Conservation (phyloP, 1,284 basidiomycete genomes). For the Exobasidium rhododendri region DNA sequence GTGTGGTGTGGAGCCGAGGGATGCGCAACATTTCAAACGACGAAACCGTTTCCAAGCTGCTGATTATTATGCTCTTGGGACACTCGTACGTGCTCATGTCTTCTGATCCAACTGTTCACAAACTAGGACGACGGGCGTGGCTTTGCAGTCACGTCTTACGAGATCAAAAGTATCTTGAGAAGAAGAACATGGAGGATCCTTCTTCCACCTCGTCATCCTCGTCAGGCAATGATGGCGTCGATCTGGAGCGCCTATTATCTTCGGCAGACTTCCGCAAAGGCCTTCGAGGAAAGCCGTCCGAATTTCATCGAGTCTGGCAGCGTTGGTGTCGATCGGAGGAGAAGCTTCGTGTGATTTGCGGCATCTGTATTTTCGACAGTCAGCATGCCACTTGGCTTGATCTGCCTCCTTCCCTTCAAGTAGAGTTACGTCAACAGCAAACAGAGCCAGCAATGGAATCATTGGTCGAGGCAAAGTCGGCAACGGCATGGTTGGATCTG, state of each 20-base stretch:
- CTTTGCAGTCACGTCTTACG: background rate
- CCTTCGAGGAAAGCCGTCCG: background rate
- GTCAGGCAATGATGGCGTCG: background rate
- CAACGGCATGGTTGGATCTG: background rate
- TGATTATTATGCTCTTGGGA: background rate
- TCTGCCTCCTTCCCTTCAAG: background rate
- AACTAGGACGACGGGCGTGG: slow-evolving; percentile 1
- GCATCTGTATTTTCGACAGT: background rate
- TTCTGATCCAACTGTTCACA: background rate
- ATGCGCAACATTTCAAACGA: background rate
- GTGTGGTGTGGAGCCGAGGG: background rate
- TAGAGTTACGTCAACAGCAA: background rate
- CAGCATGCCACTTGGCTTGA: slow-evolving; percentile 4
- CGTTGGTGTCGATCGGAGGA: background rate
- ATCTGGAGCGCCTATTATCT: background rate
- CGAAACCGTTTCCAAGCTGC: background rate
- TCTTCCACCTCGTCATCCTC: background rate
- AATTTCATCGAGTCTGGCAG: background rate
- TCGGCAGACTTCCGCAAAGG: background rate
- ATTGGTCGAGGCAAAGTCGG: background rate
- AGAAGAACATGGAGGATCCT: background rate
- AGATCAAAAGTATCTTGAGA: background rate
- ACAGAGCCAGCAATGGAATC: background rate
- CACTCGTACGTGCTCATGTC: slow-evolving; percentile 8
- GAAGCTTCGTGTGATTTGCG: background rate